Evolutionary conservation across 2,329 filamentous ascomycete genomes (phyloP), one percentile per base, ranked within the genome.

Genomic region (Ilyonectria sp.): DNA sequence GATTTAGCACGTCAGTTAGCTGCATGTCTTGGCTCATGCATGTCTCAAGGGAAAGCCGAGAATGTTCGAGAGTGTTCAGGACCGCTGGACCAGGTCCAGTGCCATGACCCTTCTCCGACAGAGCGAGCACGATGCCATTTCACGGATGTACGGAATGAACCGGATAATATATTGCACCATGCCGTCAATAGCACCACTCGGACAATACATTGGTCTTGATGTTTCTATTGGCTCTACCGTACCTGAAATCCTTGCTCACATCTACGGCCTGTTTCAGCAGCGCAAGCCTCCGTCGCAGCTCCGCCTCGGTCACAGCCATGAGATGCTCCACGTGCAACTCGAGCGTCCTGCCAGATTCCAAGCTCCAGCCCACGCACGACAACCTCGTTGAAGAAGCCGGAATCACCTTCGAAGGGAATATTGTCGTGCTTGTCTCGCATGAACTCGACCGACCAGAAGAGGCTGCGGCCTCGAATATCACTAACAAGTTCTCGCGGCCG

Each of bases 361-460:
- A 63, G 31, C 21, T 67, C 31, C 4, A 67, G 47, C 1, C 54
- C 59, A 2, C 33, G 33, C 10, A 17, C 40, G 5, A 63, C 59
- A 4, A 63, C 44, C 40, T 60, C 21, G 31, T 52, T 29, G 54
- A 47, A 67, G 33, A 67, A 59, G 3, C 33, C 46, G 13, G 47
- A 6, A 8, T n/a, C 64, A 1, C 10, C 11, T 19, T 50, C 33
- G 10, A 67, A 67, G 6, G 64, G 59, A 1, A 23, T 44, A n/a
- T 55, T 59, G 17, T 23, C 26, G 6, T 40, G 10, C 35, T 40
- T 46, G 29, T 67, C 60, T 9, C 33, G 37, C 59, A 67, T 63
- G 5, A 67, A 67, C 59, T 67, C 64, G n/a, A 67, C 59, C 2
- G 64, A 54, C 64, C 64, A 67, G 23, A 67, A 67, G 15, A 67